Evolutionary conservation across 1,284 basidiomycete species (phyloP).

Genomic region (Rugosomyces carneus): DNA sequence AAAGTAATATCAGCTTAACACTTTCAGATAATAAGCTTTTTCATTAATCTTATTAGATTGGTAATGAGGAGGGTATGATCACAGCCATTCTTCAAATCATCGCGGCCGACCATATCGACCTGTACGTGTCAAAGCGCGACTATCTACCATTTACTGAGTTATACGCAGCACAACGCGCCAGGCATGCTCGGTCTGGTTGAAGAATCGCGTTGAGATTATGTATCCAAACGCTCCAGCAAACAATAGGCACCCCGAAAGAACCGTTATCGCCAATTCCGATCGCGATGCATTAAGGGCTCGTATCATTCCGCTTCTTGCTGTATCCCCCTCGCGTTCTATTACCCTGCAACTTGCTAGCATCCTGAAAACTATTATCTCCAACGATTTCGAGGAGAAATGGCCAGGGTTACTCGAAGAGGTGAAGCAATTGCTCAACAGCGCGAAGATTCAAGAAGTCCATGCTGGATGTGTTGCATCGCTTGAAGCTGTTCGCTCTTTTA

Average conservation of each 20-base stretch:
- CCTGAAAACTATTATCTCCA: slow-evolving; percentile 63
- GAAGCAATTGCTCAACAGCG: slow-evolving; percentile 56
- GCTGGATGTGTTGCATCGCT: slow-evolving; percentile 73
- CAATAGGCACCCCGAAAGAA: slow-evolving; percentile 47
- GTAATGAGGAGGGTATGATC: slow-evolving; percentile 73
- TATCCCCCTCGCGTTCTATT: slow-evolving; percentile 60
- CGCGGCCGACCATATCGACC: slow-evolving; percentile 65
- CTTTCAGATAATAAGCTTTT: slow-evolving; percentile 3
- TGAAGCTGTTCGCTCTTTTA: slow-evolving; percentile 70
- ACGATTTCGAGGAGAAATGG: slow-evolving; percentile 77
- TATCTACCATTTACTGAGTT: slow-evolving; percentile 14
- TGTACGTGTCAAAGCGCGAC: slow-evolving; percentile 54
- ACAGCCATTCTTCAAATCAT: slow-evolving; percentile 78
- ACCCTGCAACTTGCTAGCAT: slow-evolving; percentile 68
- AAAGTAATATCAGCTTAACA: slow-evolving; percentile 44
- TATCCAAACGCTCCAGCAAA: slow-evolving; percentile 46
- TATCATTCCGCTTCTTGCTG: slow-evolving; percentile 64
- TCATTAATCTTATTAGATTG: slow-evolving; percentile 42
- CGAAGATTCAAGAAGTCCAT: slow-evolving; percentile 63
- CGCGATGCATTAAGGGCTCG: slow-evolving; percentile 60
- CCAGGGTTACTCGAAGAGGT: slow-evolving; percentile 56
- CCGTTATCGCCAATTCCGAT: slow-evolving; percentile 59
- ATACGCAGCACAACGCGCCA: slow-evolving; percentile 63
- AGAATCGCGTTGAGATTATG: slow-evolving; percentile 70
- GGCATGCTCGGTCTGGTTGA: slow-evolving; percentile 77